Percentiles rank a stretch among this genome's conserved stretches.
Conservation (phyloP, 2,329 filamentous ascomycete genomes). For the Colletotrichum sansevieriae region DNA sequence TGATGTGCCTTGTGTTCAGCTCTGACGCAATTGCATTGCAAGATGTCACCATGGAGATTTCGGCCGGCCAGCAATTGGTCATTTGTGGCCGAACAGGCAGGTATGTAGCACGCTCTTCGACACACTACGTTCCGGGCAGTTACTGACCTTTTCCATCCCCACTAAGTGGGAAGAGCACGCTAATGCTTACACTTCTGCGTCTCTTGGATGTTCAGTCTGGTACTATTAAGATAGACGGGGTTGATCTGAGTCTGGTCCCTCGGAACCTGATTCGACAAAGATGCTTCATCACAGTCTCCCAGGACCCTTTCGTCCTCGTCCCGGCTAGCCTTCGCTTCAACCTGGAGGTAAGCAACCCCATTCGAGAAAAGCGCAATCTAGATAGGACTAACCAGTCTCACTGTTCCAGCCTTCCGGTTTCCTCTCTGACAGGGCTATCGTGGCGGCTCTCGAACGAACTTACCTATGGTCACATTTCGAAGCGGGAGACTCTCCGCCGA, state of each 20-base stretch:
- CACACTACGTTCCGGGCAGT: too few relatives aligned
- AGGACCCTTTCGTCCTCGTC: conserved; percentile 8
- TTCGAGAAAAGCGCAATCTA: too few relatives aligned
- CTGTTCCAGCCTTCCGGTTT: neutral
- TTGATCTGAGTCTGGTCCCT: conserved; percentile 16
- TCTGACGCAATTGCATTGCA: neutral
- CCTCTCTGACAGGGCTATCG: neutral
- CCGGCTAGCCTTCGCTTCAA: conserved; percentile 32
- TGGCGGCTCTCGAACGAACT: neutral
- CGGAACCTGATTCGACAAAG: conserved; percentile 11
- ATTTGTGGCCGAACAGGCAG: conserved; percentile 29
- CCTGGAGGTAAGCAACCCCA: neutral
- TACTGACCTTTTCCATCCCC: too few relatives aligned
- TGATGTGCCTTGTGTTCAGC: too few relatives aligned
- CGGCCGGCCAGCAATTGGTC: conserved; percentile 21
- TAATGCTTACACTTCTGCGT: conserved; percentile 17
- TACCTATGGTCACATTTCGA: conserved; percentile 11
- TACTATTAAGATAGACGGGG: conserved; percentile 15
- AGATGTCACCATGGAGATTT: neutral
- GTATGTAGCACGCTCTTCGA: neutral
- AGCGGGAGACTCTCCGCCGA: neutral
- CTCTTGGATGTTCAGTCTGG: conserved; percentile 8
- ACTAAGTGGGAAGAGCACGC: conserved; percentile 28
- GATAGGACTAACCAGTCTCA: neutral
- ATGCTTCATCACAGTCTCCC: conserved; percentile 25